Conservation (phyloP, 208 protist species). For the Trypanosoma grayi region DNA sequence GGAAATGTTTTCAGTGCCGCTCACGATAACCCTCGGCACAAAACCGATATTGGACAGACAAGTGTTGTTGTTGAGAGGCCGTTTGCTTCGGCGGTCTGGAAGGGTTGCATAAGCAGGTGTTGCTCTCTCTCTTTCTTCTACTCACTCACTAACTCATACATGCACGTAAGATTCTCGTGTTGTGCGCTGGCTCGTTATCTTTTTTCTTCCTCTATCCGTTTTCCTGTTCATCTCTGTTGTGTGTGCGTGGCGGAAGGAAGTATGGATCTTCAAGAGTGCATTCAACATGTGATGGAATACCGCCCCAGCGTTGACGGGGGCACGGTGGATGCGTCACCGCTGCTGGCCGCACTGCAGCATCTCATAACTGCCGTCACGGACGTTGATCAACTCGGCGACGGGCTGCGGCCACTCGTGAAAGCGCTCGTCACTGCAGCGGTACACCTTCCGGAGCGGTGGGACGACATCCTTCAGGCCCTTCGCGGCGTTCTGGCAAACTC, state of each 20-base stretch:
- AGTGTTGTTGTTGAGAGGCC: too few relatives aligned
- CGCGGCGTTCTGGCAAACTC: conserved; percentile 8
- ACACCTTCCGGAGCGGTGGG: conserved; percentile 20
- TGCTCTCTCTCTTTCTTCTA: too few relatives aligned
- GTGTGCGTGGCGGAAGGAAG: background rate
- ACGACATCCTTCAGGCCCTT: conserved; percentile 13
- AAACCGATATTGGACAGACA: too few relatives aligned
- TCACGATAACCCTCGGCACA: too few relatives aligned
- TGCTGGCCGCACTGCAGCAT: conserved; percentile 12
- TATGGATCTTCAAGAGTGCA: conserved; percentile 24
- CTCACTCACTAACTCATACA: too few relatives aligned
- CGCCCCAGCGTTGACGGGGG: conserved; percentile 4
- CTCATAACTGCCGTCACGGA: conserved; percentile 8
- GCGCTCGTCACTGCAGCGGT: conserved; percentile 22
- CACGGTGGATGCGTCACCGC: too few relatives aligned
- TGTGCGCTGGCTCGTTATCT: background rate
- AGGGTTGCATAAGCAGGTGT: too few relatives aligned
- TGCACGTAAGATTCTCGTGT: too few relatives aligned
- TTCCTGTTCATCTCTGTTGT: conserved; percentile 7
- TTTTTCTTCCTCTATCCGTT: conserved; percentile 3
- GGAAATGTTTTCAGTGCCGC: too few relatives aligned
- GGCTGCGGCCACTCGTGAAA: conserved; percentile 22
- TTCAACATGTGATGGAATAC: conserved; percentile 24
- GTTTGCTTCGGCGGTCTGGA: too few relatives aligned
- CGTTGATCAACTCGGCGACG: conserved; percentile 9